Evolutionary conservation across 805 yeast species (phyloP), one percentile per base, ranked within the genome.

Genomic region (Ogataea ramenticola): DNA sequence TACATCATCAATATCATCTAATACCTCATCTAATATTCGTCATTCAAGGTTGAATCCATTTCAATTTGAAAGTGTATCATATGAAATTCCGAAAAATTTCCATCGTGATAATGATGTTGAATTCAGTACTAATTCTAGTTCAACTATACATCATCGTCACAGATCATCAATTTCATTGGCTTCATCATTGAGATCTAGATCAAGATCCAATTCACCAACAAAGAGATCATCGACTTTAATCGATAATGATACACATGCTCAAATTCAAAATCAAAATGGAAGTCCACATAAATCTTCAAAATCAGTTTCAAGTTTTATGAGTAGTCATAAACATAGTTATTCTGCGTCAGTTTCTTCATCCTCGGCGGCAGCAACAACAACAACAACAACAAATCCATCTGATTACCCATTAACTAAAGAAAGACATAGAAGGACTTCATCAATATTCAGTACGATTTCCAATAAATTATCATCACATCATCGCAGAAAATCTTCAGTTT

Each of bases 61-160:
- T 48, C 60, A 61, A 42, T 64, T 57, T 48, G 65, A 64, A 44
- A 49, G 64, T 17, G 44, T 56, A 35, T 43, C 47, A 2, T 64
- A 64, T 44, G 67, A 64, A 36, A 50, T 61, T n/a, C 62, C 66
- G 11, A 54, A 56, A 27, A 51, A 56, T 35, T 56, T 58, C 38
- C 62, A 49, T 33, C 34, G 41, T 20, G 42, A 38, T 42, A 16
- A 43, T 36, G 35, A 41, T 35, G 40, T 9, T 36, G 48, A 48
- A 40, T 51, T 39, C 12, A 10, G 19, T 29, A 39, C 27, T 24
- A 24, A 24, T 24, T 44, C 43, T 15, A 16, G 36, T 34, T 41
- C 31, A 29, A 31, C 41, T 17, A 40, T 38, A 22, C 32, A 19
- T 21, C 37, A 39, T 24, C 38, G 35, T 22, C 43, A 37, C 27